These are phyloP conservation scores for Tolypocladium amazonense DNA, from an alignment of 2,329 filamentous ascomycete species.

Conservation along the genomic window DNA sequence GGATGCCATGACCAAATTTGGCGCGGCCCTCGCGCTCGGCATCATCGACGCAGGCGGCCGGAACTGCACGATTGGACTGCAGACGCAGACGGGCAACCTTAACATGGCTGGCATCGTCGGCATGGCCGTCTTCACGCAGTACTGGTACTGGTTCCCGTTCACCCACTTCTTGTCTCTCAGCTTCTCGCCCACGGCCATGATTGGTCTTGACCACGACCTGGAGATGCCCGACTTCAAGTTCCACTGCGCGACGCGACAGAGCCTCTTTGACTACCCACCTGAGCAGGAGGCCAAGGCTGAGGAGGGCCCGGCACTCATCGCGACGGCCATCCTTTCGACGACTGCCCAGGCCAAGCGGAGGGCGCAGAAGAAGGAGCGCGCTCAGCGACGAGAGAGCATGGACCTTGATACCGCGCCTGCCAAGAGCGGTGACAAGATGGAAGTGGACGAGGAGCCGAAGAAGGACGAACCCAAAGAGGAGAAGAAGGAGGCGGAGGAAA, in stretches of 20 bases:
- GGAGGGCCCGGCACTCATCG: slow-evolving; percentile 86
- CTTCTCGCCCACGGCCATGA: slow-evolving; percentile 94
- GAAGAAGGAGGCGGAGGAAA: slow-evolving; percentile 51
- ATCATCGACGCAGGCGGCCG: slow-evolving; percentile 97
- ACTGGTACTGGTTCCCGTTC: slow-evolving; percentile 99
- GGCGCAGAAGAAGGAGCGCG: slow-evolving; percentile 87
- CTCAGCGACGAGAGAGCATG: slow-evolving; percentile 87
- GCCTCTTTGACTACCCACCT: slow-evolving; percentile 94
- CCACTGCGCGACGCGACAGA: slow-evolving; percentile 87
- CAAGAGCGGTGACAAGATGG: slow-evolving; percentile 73
- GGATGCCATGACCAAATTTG: slow-evolving; percentile 99
- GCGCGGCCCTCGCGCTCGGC: slow-evolving; percentile 83
- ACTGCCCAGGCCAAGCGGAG: slow-evolving; percentile 94
- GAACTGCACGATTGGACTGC: slow-evolving; percentile 95
- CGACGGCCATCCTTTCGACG: slow-evolving; percentile 90
- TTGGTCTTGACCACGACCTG: slow-evolving; percentile 86
- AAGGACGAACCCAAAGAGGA: slow-evolving; percentile 47
- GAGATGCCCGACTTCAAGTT: slow-evolving; percentile 93
- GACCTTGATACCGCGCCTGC: slow-evolving; percentile 70
- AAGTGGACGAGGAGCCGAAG: slow-evolving; percentile 59
- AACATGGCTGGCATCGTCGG: slow-evolving; percentile 98
- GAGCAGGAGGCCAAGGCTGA: slow-evolving; percentile 93
- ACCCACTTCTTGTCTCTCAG: slow-evolving; percentile 94
- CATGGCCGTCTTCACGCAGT: slow-evolving; percentile 96
- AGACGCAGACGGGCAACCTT: slow-evolving; percentile 95